Base-by-base conservation (phyloP, 139 green algal species). In the Ulvella scutata region DNA sequence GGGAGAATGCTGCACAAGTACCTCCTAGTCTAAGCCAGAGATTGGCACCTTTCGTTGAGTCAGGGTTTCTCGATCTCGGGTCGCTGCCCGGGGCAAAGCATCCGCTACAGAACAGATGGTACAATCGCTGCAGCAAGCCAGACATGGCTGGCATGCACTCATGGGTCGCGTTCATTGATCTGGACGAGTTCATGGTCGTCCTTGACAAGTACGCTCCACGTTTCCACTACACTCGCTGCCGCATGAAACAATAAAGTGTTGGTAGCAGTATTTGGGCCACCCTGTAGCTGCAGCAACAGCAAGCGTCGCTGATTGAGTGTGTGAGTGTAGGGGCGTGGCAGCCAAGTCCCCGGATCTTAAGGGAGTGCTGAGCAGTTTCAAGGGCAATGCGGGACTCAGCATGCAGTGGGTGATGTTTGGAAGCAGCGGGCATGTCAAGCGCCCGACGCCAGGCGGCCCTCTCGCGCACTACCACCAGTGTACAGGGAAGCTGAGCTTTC, bases 361-460 rank as follows among this genome's bases (percentile, higher is more conserved):
- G 51, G 51, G 9, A 0, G 51, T 67, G 10, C 51, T 67, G 9
- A 26, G 33, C 13, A 34, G n/a, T n/a, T 67, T 31, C 51, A 67
- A 67, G 51, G 51, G 51, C 51, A 67, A 67, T 26, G 51, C 51
- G n/a, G 51, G 51, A n/a, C 51, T 67, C n/a, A 67, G 51, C 20
- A 67, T 67, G 51, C 51, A 67, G 51, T 67, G 51, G 51, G 51
- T 67, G 51, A n/a, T 67, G 51, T 67, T 67, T 23, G 51, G 51
- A 26, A 36, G n/a, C n/a, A 67, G 51, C 51, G 51, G 51, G 9
- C 9, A 31, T 26, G 33, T 36, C n/a, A 67, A 67, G 51, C 51
- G 51, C n/a, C 51, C 51, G 51, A 67, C 51, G 51, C 51, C 51
- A 26, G 51, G 51, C 13, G 51, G 51, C n/a, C 51, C 51, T 6